Conservation (phyloP, 1,284 basidiomycete genomes). For the Irpex sp. region DNA sequence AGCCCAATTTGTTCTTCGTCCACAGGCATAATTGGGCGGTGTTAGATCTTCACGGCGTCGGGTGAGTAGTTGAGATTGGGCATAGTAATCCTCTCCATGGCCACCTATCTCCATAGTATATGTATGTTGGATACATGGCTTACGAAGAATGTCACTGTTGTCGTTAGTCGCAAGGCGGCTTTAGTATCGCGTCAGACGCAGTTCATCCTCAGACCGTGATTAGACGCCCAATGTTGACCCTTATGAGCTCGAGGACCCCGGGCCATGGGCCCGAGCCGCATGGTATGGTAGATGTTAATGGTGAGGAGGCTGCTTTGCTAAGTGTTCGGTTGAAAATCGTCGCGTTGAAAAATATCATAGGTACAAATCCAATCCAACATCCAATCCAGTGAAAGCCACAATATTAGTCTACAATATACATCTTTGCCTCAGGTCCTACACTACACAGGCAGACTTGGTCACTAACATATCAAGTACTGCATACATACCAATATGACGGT, state of each 20-base stretch:
- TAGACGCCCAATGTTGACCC: neutral
- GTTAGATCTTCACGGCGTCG: too few relatives aligned
- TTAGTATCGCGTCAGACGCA: neutral
- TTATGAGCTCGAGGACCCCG: neutral
- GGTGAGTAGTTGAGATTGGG: neutral
- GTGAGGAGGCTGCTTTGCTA: too few relatives aligned
- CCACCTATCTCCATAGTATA: neutral
- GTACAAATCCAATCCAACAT: too few relatives aligned
- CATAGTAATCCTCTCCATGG: neutral
- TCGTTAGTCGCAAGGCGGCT: neutral
- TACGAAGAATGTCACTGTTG: neutral
- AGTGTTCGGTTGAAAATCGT: too few relatives aligned
- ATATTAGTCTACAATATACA: too few relatives aligned
- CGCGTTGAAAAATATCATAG: too few relatives aligned
- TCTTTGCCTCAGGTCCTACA: too few relatives aligned
- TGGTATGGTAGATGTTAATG: too few relatives aligned
- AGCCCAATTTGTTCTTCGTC: neutral
- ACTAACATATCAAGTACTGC: too few relatives aligned
- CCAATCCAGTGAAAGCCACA: too few relatives aligned
- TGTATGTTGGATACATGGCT: neutral
- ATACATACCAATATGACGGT: neutral
- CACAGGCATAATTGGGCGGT: neutral
- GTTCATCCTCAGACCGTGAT: neutral
- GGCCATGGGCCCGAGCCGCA: neutral
- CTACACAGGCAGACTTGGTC: too few relatives aligned